phyloP scores from a whole-genome alignment of 768 basidiomycete genomes.

The Russula compacta region DNA sequence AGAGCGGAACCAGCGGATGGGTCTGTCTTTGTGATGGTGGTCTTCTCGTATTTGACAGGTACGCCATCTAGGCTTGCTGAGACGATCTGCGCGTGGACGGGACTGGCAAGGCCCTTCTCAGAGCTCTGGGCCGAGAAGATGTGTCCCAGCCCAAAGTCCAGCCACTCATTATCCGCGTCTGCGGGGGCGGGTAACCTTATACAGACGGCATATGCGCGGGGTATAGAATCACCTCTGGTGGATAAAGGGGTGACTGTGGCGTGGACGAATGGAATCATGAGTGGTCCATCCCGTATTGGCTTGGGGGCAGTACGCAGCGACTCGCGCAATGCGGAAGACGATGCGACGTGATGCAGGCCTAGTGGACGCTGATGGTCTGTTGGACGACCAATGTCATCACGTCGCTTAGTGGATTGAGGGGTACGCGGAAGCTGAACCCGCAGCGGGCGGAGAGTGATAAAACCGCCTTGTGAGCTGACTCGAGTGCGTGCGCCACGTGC shows the following conservation, averaged over 20 bases:
- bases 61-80: constrained; percentile 57
- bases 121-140: constrained; percentile 23
- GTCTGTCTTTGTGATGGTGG: constrained; percentile 31
- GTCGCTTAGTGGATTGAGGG: constrained; percentile 12
- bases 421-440: constrained; percentile 23
- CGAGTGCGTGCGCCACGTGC: constrained; percentile 50
- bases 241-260: constrained; percentile 46
- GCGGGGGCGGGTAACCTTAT: constrained; percentile 47
- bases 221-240: constrained; percentile 20
- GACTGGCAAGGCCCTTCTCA: constrained; percentile 20
- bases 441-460: constrained; percentile 43
- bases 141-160: constrained; percentile 66
- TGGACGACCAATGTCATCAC: constrained; percentile 17
- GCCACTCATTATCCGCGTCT: constrained; percentile 56
- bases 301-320: constrained; percentile 25
- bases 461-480: constrained; percentile 52
- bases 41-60: constrained; percentile 51
- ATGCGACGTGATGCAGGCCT: constrained; percentile 18
- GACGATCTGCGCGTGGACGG: constrained; percentile 45
- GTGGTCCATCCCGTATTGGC: constrained; percentile 43
- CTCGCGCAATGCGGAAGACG: constrained; percentile 23
- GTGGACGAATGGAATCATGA: constrained; percentile 52
- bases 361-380: constrained; percentile 23
- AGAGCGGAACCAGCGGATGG: constrained; percentile 28
- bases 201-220: constrained; percentile 51